These are phyloP conservation scores for Microcyclosporella mali DNA, from an alignment of 2,329 filamentous ascomycete genomes.

Conservation along the genomic window DNA sequence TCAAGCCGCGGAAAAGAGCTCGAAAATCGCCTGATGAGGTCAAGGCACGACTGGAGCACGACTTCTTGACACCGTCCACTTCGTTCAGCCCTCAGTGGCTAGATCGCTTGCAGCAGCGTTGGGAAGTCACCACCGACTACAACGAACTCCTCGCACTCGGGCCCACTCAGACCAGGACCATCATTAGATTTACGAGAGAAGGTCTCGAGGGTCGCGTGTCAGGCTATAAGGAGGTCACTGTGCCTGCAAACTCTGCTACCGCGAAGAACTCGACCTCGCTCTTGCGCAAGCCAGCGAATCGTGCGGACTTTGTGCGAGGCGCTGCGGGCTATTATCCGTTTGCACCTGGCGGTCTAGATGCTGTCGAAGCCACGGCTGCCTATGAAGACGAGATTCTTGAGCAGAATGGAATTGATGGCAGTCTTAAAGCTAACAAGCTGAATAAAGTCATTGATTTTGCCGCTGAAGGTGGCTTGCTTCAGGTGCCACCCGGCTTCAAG, in stretches of 20 bases:
- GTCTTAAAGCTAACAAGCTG: slow-evolving; percentile 49
- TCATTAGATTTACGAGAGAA: slow-evolving; percentile 85
- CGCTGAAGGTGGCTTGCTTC: slow-evolving; percentile 68
- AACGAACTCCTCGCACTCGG: slow-evolving; percentile 80
- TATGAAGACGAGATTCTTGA: slow-evolving; percentile 68
- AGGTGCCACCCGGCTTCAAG: slow-evolving; percentile 73
- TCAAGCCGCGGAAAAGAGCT: slow-evolving; percentile 47
- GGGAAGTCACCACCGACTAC: slow-evolving; percentile 76
- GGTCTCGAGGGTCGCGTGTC: slow-evolving; percentile 89
- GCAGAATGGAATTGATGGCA: slow-evolving; percentile 33
- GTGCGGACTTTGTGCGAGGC: slow-evolving; percentile 86
- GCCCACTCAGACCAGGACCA: slow-evolving; percentile 87
- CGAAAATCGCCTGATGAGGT: slow-evolving; percentile 55
- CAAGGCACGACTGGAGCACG: slow-evolving; percentile 64
- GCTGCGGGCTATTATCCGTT: slow-evolving; percentile 93
- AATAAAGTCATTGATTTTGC: slow-evolving; percentile 81
- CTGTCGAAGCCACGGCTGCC: slow-evolving; percentile 76
- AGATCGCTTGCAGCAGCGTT: slow-evolving; percentile 79
- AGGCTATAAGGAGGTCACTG: slow-evolving; percentile 88
- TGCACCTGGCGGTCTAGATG: slow-evolving; percentile 80
- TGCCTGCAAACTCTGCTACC: slow-evolving; percentile 80
- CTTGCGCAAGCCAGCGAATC: slow-evolving; percentile 73
- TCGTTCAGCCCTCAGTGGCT: slow-evolving; percentile 81
- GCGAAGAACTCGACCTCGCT: slow-evolving; percentile 94
- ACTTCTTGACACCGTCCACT: slow-evolving; percentile 72